Evolutionary conservation across 2,329 filamentous ascomycete genomes (phyloP).

Genomic region (Apiospora sp.): DNA sequence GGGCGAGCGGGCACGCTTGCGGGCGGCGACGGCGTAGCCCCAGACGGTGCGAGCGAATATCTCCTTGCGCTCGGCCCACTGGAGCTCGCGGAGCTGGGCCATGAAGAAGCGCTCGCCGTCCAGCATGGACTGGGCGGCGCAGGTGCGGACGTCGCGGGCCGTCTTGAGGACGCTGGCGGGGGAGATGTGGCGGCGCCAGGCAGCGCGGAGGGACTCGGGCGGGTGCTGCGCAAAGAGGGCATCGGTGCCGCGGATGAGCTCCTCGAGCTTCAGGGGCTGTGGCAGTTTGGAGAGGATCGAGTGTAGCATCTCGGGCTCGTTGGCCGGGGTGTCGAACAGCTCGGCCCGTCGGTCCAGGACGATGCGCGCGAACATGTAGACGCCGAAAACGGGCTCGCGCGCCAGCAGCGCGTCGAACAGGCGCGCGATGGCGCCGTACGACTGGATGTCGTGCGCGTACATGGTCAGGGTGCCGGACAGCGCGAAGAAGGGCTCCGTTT

Average conservation of each 20-base stretch:
- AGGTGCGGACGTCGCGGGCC: constrained; percentile 61
- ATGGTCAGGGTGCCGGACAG: constrained; percentile 92
- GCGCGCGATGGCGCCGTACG: constrained; percentile 86
- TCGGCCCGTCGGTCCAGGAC: constrained; percentile 82
- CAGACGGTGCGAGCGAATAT: constrained; percentile 60
- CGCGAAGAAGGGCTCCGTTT: constrained; percentile 88
- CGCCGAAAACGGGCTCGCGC: constrained; percentile 82
- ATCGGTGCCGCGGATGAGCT: constrained; percentile 72
- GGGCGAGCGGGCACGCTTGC: background rate
- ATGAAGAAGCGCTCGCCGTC: constrained; percentile 75
- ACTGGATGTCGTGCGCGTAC: constrained; percentile 95
- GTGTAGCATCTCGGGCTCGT: constrained; percentile 93
- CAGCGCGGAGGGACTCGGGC: constrained; percentile 72
- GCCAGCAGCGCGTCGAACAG: constrained; percentile 93
- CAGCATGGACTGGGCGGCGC: constrained; percentile 63
- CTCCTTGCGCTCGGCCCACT: constrained; percentile 66
- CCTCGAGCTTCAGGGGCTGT: constrained; percentile 79
- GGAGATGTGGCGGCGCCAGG: constrained; percentile 75
- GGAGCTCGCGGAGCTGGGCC: constrained; percentile 76
- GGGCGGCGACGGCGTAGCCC: constrained; percentile 63
- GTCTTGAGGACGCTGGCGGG: constrained; percentile 85
- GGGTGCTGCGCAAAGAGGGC: constrained; percentile 71
- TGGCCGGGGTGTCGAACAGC: constrained; percentile 81
- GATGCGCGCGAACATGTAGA: constrained; percentile 93
- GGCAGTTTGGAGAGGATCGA: constrained; percentile 88